Base-by-base conservation (phyloP, 331 rosid species). In the Malus hybrid region DNA sequence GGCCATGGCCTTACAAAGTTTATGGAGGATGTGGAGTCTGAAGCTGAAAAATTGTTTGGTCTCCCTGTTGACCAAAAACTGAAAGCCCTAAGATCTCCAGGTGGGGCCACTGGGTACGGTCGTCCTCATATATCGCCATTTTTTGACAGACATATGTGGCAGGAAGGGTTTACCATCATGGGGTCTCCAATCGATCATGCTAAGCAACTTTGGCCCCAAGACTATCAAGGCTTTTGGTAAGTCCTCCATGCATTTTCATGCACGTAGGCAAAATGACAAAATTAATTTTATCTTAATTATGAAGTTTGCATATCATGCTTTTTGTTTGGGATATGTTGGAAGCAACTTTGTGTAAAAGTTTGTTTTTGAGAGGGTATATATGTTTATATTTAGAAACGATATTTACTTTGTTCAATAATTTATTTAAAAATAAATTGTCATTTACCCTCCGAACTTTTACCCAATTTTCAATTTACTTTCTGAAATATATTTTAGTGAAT, bases 161-260 rank as follows among this genome's bases (percentile, higher is more conserved):
- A 90, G 46, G 97, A 93, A 62, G 98, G 98, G 0, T 91, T 91
- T 52, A 91, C 97, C 39, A 87, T 93, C 81, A 75, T 81, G 78
- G 97, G 93, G 3, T 88, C 96, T 48, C 81, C 96, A 0, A 18
- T 19, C 5, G 71, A 81, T 34, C 90, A 88, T 80, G 96, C 89
- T 34, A 85, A 76, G 59, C 73, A 81, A 50, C 88, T 93, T 52
- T 93, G 98, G 97, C 91, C 96, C 55, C 73, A 86, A 76, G 83
- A 82, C 83, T 65, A 75, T 68, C 18, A 80, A 76, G 79, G 55
- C 27, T 91, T 93, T 85, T 88, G 98, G 98, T 93, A 78, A 70
- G 85, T 80, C 68, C 24, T 67, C 54, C 82, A 71, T 78, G 63
- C 80, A 87, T 61, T 66, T 56, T 75, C 91, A 87, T 81, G 90